Evolutionary conservation across 108 stramenopile genomes (phyloP).

Genomic region (Discostella stelligeroides): DNA sequence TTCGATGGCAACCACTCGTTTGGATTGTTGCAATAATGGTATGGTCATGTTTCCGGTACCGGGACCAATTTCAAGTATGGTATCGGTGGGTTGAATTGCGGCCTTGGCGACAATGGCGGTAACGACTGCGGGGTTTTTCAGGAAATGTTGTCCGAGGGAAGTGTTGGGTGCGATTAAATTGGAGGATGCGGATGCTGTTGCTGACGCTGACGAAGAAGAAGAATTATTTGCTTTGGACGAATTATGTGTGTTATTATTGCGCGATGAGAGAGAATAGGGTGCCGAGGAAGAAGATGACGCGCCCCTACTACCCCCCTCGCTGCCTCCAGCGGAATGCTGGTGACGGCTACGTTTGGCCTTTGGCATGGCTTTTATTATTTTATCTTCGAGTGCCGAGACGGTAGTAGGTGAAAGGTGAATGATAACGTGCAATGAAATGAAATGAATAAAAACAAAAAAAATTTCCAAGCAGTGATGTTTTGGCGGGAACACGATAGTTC

Average conservation of each 20-base stretch:
- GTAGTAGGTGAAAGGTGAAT: too few species aligned
- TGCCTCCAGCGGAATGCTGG: slow-evolving; percentile 17
- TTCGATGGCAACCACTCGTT: slow-evolving; percentile 94
- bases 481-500: background rate
- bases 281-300: slow-evolving; percentile 16
- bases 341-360: slow-evolving; percentile 36
- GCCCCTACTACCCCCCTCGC: background rate
- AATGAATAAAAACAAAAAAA: too few species aligned
- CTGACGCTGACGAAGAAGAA: background rate
- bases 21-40: slow-evolving; percentile 88
- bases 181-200: slow-evolving; percentile 11
- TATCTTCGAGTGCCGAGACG: too few species aligned
- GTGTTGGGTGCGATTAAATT: slow-evolving; percentile 92
- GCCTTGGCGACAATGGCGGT: slow-evolving; percentile 95
- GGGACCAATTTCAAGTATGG: slow-evolving; percentile 88
- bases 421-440: too few species aligned
- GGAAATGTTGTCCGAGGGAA: slow-evolving; percentile 96
- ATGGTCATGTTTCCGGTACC: slow-evolving; percentile 99
- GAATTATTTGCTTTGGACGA: too few species aligned
- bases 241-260: background rate
- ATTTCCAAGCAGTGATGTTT: too few species aligned
- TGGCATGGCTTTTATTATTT: slow-evolving; percentile 41
- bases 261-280: slow-evolving; percentile 41
- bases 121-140: slow-evolving; percentile 99
- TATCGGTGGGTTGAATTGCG: slow-evolving; percentile 85